Conservation (phyloP, 805 yeast species). For the Zygosaccharomyces rouxii region DNA sequence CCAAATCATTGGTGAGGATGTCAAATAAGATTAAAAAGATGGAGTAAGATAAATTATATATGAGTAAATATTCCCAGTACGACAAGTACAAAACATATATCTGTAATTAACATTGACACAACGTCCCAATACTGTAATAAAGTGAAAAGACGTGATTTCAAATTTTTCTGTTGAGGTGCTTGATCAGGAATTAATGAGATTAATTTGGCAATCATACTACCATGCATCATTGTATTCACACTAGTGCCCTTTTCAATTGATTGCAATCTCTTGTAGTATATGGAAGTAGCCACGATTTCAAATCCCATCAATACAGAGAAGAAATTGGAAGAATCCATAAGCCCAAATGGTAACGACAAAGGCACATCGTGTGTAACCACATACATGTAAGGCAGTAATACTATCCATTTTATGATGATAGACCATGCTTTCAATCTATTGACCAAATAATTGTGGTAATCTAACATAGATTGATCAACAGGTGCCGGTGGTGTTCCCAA, state of each 20-base stretch:
- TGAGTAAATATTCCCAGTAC: conserved; percentile 29
- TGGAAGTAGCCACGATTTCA: conserved; percentile 33
- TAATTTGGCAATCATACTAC: conserved; percentile 29
- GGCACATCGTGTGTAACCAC: conserved; percentile 19
- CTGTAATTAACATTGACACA: conserved; percentile 33
- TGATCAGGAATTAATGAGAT: conserved; percentile 35
- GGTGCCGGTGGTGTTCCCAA: conserved; percentile 10
- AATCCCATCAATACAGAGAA: conserved; percentile 34
- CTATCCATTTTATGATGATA: conserved; percentile 32
- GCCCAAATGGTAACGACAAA: conserved; percentile 5
- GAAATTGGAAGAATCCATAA: conserved; percentile 29
- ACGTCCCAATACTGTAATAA: conserved; percentile 34
- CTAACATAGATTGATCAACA: conserved; percentile 25
- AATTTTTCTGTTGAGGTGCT: conserved; percentile 28
- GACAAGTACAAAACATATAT: conserved; percentile 32
- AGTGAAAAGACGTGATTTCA: conserved; percentile 26
- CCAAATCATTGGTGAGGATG: conserved; percentile 67
- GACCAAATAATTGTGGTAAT: conserved; percentile 29
- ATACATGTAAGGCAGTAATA: conserved; percentile 31
- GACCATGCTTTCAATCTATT: conserved; percentile 31
- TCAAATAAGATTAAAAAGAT: conserved; percentile 23
- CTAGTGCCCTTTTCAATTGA: conserved; percentile 25
- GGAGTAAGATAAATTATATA: conserved; percentile 7
- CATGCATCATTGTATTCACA: conserved; percentile 27
- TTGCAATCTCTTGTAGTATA: conserved; percentile 30